Percentiles rank a stretch among this genome's conserved stretches.
phyloP scores from a whole-genome alignment of 768 basidiomycete genomes.

The Crepidotus variabilis region DNA sequence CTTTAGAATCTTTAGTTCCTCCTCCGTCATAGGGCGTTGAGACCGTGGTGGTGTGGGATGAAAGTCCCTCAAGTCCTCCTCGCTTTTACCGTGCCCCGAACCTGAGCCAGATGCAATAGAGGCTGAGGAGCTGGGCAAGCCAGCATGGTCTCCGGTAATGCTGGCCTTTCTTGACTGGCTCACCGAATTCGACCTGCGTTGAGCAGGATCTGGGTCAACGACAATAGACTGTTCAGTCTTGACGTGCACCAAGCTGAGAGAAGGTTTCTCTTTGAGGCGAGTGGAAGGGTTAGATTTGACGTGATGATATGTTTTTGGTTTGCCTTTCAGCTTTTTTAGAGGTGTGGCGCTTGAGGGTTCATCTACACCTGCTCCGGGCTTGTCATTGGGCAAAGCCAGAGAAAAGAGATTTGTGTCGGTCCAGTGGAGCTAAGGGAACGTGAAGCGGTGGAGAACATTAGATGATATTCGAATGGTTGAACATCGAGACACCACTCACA shows the following conservation, averaged over 20 bases:
- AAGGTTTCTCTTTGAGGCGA: not conserved
- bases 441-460: not conserved
- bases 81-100: not conserved
- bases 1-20: not conserved
- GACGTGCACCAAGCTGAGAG: conserved; percentile 18
- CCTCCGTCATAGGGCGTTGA: not conserved
- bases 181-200: not conserved
- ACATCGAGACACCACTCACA: not conserved
- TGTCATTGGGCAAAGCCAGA: not conserved
- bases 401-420: not conserved
- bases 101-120: not conserved
- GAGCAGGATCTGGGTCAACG: not conserved
- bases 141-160: not conserved
- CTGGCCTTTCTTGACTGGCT: not conserved
- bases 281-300: not conserved
- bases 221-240: conserved; percentile 10
- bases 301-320: not conserved
- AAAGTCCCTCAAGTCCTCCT: not conserved
- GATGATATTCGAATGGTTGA: too few species aligned
- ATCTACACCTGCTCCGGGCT: conserved; percentile 4
- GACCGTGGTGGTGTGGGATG: not conserved
- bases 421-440: conserved; percentile 1
- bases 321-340: conserved; percentile 7
- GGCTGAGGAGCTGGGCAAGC: not conserved
- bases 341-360: not conserved